Evolutionary conservation across 139 green algal genomes (phyloP), one percentile per base, ranked within the genome.

Genomic region (Eudorina sp.): DNA sequence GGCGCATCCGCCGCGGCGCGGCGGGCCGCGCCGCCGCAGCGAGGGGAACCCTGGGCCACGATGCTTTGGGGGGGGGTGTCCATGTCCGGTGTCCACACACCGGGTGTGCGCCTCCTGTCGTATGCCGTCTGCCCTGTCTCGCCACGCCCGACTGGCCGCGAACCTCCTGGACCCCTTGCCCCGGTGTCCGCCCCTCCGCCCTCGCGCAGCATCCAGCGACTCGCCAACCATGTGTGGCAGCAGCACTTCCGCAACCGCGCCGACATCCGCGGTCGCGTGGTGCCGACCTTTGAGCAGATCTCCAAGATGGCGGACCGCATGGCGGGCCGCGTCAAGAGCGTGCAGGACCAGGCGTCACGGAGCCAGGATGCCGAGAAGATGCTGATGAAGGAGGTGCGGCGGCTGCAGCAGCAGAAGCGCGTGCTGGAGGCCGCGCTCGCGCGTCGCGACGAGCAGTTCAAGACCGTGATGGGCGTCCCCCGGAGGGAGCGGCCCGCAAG

Each of bases 151-250:
- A n/a, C n/a, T n/a, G n/a, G n/a, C n/a, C n/a, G n/a, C n/a, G n/a
- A n/a, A n/a, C n/a, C n/a, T n/a, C n/a, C n/a, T n/a, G n/a, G n/a
- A n/a, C n/a, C n/a, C n/a, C n/a, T n/a, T n/a, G n/a, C n/a, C n/a
- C n/a, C n/a, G n/a, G n/a, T n/a, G n/a, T n/a, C n/a, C n/a, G n/a
- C 19, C 38, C 34, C 43, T 79, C 43, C 76, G 18, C 25, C 23
- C 55, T 14, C 40, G 21, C 58, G 53, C 78, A 85, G 88, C 41
- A 74, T 91, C 45, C 91, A 94, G 75, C 82, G 83, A 1, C 51
- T 94, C 40, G 91, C 91, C n/a, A 91, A 94, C 85, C 72, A 80
- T 8, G 91, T 92, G 72, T 94, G 91, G 91, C 41, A 70, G 34
- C 75, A 88, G 64, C 86, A 94, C 78, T 92, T 94, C 75, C 55